Evolutionary conservation across 2,329 filamentous ascomycete species (phyloP).

Genomic region (Sphaceloma murrayae): DNA sequence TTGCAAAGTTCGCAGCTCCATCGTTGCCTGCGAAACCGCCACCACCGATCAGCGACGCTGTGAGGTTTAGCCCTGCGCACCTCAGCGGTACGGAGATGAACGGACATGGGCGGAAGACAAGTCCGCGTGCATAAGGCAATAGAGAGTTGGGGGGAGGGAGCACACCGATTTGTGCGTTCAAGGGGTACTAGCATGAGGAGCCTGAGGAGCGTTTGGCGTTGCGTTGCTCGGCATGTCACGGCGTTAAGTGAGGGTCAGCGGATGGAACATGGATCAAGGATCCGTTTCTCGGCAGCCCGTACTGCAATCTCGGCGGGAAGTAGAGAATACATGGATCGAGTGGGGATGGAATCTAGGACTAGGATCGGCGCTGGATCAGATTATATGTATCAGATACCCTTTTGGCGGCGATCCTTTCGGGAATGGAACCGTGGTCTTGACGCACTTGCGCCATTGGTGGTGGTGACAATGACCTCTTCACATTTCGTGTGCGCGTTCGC

Average conservation of each 20-base stretch:
- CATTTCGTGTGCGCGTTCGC: not conserved
- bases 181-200: no score
- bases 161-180: no score
- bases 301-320: no score
- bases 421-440: not conserved
- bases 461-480: no score
- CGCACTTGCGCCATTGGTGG: not conserved
- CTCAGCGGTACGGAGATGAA: not conserved
- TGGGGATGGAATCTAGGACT: no score
- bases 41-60: conserved; percentile 31
- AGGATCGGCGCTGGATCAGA: conserved; percentile 3
- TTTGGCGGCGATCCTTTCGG: conserved; percentile 10
- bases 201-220: no score
- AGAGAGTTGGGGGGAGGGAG: no score
- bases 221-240: not conserved
- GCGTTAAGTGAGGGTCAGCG: not conserved
- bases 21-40: conserved; percentile 48
- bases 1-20: conserved; percentile 48
- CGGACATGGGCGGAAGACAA: no score
- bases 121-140: not conserved
- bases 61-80: conserved; percentile 10
- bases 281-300: no score
- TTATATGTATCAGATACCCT: conserved; percentile 15
- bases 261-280: not conserved
- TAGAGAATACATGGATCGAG: no score